phyloP scores from a whole-genome alignment of 1,139 yeast genomes.

The Protomyces lactucae-debilis region DNA sequence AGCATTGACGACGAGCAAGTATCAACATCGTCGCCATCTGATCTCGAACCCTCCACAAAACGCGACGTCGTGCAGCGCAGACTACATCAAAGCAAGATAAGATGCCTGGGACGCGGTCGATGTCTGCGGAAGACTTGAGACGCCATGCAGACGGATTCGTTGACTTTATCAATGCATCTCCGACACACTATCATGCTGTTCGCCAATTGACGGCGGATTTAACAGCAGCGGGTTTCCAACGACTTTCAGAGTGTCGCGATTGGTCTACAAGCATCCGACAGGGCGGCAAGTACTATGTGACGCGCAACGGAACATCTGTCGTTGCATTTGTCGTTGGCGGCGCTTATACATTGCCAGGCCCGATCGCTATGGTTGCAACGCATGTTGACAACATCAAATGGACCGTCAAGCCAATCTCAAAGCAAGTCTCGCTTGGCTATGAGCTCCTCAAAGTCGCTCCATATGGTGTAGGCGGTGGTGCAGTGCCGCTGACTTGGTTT shows the following conservation, averaged over 20 bases:
- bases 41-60: not conserved
- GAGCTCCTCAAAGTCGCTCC: conserved; percentile 88
- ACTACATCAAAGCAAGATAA: not conserved
- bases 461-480: conserved; percentile 65
- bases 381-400: conserved; percentile 86
- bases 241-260: conserved; percentile 62
- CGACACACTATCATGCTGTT: conserved; percentile 90
- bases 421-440: conserved; percentile 63
- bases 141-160: conserved; percentile 10
- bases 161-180: conserved; percentile 15
- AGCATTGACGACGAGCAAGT: too few species aligned
- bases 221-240: conserved; percentile 57
- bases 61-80: not conserved
- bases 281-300: conserved; percentile 62
- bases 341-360: conserved; percentile 68
- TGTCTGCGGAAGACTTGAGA: not conserved
- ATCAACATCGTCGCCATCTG: not conserved
- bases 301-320: conserved; percentile 81
- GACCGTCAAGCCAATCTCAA: conserved; percentile 82
- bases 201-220: conserved; percentile 55
- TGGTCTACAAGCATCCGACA: conserved; percentile 56
- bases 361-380: conserved; percentile 84
- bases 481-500: conserved; percentile 83
- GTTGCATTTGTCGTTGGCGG: conserved; percentile 70
- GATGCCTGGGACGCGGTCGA: not conserved